Evolutionary conservation across 208 protist species (phyloP), one percentile per base, ranked within the genome.

Genomic region (Giardia duodenalis): DNA sequence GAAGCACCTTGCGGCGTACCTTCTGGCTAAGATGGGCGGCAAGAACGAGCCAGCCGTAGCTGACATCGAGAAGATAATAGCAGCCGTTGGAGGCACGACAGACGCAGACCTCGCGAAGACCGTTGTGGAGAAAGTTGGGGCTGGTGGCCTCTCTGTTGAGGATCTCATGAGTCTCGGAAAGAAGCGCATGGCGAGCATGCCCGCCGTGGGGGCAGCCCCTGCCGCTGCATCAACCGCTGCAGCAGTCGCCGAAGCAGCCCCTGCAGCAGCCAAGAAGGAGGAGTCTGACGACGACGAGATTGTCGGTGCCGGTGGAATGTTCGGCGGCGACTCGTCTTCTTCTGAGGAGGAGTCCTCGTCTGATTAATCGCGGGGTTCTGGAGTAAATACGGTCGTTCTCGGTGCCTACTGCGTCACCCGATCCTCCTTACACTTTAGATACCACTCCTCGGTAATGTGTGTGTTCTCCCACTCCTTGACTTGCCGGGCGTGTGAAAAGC

Each of bases 291-390:
- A 89, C 4, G 86, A 89, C 4, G 86, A 89, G 42, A 89, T 89
- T 3, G 44, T 89, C 44, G 86, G 86, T 45, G 86, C 22, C 44
- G 4, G 4, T 44, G 4, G 86, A 4, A 89, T 89, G 86, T 76
- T 76, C 57, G 57, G 57, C 10, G 86, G 44, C 42, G 86, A 89
- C 44, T 89, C 86, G 22, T 46, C 22, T 89, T 89, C 86, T n/a
- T 10, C 10, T 10, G 86, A 89, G 42, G 86, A 94, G n/a, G 0
- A 88, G 46, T 93, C 90, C 57, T 76, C 57, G 57, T 76, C 57
- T 30, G 57, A 76, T 30, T 76, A 30, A 76, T n/a, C n/a, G n/a
- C n/a, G n/a, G n/a, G n/a, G n/a, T n/a, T n/a, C n/a, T n/a, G n/a
- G n/a, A n/a, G n/a, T n/a, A n/a, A n/a, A n/a, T n/a, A n/a, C n/a